Evolutionary conservation across 768 basidiomycete genomes (phyloP).

Genomic region (Fomitopsis serialis): DNA sequence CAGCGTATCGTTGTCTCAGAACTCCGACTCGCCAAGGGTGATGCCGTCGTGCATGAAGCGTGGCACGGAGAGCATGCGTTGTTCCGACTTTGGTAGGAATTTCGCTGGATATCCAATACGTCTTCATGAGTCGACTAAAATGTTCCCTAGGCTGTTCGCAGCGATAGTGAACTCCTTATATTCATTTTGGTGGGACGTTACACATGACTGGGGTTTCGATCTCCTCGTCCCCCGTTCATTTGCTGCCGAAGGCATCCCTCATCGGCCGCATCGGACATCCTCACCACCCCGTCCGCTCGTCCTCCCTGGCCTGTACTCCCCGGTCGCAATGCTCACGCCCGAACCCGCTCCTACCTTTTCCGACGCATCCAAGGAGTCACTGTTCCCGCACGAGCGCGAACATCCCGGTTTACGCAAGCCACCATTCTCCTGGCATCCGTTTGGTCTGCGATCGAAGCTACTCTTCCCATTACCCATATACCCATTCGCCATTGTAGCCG

Average conservation of each 20-base stretch:
- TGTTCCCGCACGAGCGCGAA: neutral
- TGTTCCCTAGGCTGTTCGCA: conserved; percentile 63
- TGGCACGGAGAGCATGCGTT: conserved; percentile 78
- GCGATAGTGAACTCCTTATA: conserved; percentile 87
- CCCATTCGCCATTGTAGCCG: conserved; percentile 75
- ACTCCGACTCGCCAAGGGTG: conserved; percentile 43
- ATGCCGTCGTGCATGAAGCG: conserved; percentile 33
- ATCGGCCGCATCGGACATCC: conserved; percentile 13
- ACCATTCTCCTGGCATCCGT: conserved; percentile 37
- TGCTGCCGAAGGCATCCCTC: neutral
- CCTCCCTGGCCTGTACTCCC: conserved; percentile 43
- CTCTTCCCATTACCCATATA: conserved; percentile 82
- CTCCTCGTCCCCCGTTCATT: conserved; percentile 40
- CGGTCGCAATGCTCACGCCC: conserved; percentile 14
- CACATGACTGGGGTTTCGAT: conserved; percentile 94
- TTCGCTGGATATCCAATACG: neutral
- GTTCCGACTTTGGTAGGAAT: conserved; percentile 76
- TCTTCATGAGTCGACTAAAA: neutral
- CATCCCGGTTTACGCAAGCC: neutral
- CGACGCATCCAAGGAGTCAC: conserved; percentile 1
- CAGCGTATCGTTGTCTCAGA: conserved; percentile 72
- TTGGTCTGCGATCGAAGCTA: conserved; percentile 69
- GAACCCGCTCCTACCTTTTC: conserved; percentile 2
- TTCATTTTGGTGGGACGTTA: conserved; percentile 99
- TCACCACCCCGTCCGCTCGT: conserved; percentile 38